Conservation (phyloP, 768 basidiomycete species). For the Coprinellus aureogranulatus region DNA sequence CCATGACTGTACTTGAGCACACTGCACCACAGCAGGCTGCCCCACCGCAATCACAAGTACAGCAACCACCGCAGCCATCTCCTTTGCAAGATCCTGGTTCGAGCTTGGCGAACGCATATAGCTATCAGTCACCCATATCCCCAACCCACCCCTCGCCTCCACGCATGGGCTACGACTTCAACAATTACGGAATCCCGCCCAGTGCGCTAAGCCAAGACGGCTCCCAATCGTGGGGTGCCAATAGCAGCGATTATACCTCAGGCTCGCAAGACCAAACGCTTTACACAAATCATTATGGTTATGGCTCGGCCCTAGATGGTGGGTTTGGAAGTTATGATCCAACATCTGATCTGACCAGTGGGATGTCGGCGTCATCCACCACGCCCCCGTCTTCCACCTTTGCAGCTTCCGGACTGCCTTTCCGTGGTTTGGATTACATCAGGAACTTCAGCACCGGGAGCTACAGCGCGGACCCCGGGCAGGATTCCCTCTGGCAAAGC, state of each 20-base stretch:
- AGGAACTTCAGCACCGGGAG: constrained; percentile 67
- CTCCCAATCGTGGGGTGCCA: constrained; percentile 45
- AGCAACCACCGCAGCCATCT: constrained; percentile 21
- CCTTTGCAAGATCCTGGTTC: constrained; percentile 49
- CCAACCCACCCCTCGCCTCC: constrained; percentile 53
- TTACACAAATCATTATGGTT: constrained; percentile 46
- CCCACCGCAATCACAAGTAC: constrained; percentile 15
- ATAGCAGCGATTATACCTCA: constrained; percentile 39
- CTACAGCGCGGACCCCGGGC: constrained; percentile 46
- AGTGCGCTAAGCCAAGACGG: constrained; percentile 37
- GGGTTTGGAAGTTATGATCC: constrained; percentile 37
- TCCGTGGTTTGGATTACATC: constrained; percentile 80
- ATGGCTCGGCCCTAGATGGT: constrained; percentile 39
- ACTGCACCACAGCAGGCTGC: constrained; percentile 13
- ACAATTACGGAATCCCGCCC: constrained; percentile 30
- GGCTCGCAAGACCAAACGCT: constrained; percentile 40
- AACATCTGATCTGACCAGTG: constrained; percentile 35
- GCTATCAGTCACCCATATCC: constrained; percentile 48
- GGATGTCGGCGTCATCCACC: constrained; percentile 46
- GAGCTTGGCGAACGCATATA: constrained; percentile 44
- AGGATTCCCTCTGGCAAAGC: constrained; percentile 55
- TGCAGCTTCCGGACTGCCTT: constrained; percentile 73
- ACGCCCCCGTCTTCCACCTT: constrained; percentile 65
- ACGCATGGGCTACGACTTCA: constrained; percentile 57
- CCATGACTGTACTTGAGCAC: constrained; percentile 48